phyloP scores from a whole-genome alignment of 192 early-diverging fungal species.

The Phlyctochytrium arcticum region DNA sequence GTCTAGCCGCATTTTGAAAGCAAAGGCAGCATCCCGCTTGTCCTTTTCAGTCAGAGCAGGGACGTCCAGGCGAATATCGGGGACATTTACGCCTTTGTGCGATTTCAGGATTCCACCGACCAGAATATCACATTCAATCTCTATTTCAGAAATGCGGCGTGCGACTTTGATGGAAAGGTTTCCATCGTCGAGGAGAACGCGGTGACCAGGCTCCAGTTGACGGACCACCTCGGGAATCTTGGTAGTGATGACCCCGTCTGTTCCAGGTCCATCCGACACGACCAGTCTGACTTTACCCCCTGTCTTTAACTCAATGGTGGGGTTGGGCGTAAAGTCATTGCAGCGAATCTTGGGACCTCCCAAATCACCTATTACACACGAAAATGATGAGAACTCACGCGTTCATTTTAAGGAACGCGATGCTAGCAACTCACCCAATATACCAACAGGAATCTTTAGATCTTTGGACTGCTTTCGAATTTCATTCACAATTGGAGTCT shows the following conservation, averaged over 20 bases:
- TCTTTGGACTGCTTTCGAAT: slow-evolving; percentile 41
- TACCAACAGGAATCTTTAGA: slow-evolving; percentile 44
- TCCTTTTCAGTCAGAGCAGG: slow-evolving; percentile 57
- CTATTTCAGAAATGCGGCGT: slow-evolving; percentile 35
- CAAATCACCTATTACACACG: slow-evolving; percentile 36
- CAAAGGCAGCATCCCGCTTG: slow-evolving; percentile 42
- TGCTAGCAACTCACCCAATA: slow-evolving; percentile 36
- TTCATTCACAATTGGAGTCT: slow-evolving; percentile 41
- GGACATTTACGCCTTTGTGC: slow-evolving; percentile 57
- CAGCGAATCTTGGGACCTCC: slow-evolving; percentile 57
- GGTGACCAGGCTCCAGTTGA: slow-evolving; percentile 43
- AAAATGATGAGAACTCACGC: neutral
- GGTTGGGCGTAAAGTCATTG: slow-evolving; percentile 43
- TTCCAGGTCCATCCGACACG: slow-evolving; percentile 32
- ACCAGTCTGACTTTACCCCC: slow-evolving; percentile 25
- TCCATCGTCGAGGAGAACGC: slow-evolving; percentile 54
- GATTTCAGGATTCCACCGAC: slow-evolving; percentile 46
- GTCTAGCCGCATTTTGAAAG: slow-evolving; percentile 43
- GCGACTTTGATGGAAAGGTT: slow-evolving; percentile 35
- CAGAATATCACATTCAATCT: slow-evolving; percentile 43
- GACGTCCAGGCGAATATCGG: slow-evolving; percentile 45
- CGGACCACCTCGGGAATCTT: slow-evolving; percentile 35
- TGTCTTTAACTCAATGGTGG: slow-evolving; percentile 33
- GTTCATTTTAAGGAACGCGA: neutral
- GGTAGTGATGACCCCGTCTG: slow-evolving; percentile 43